Conservation (phyloP, 225 moss, liverwort and hornwort species). For the Physcomitrellopsis africana region DNA sequence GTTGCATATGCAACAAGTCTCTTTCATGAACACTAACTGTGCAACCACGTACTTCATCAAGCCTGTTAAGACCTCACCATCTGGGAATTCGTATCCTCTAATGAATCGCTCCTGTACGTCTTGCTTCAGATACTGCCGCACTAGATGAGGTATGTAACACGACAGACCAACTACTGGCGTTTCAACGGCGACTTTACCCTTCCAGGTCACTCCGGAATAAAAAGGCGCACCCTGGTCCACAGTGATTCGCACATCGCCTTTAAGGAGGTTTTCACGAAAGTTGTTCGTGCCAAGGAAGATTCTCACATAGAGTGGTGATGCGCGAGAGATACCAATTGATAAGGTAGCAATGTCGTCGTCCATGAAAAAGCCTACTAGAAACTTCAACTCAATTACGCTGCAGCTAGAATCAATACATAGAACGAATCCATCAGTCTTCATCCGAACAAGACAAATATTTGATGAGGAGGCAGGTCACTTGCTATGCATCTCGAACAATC, state of each 20-base stretch:
- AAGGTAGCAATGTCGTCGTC: slow-evolving; percentile 53
- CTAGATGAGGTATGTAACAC: slow-evolving; percentile 53
- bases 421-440: too few species aligned
- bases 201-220: slow-evolving; percentile 7
- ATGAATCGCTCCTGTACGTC: slow-evolving; percentile 13
- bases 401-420: too few species aligned
- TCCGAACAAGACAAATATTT: background rate
- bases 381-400: too few species aligned
- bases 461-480: slow-evolving; percentile 1
- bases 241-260: slow-evolving; percentile 42
- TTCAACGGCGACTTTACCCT: background rate
- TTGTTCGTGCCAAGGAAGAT: slow-evolving; percentile 44
- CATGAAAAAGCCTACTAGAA: slow-evolving; percentile 55
- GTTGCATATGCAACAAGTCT: slow-evolving; percentile 43
- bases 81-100: slow-evolving; percentile 18
- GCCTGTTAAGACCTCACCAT: slow-evolving; percentile 41
- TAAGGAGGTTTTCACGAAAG: slow-evolving; percentile 37
- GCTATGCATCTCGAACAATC: background rate
- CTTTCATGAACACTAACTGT: slow-evolving; percentile 31
- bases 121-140: slow-evolving; percentile 41
- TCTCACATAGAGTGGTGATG: slow-evolving; percentile 41
- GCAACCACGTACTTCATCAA: slow-evolving; percentile 46
- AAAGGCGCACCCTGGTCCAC: slow-evolving; percentile 33
- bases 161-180: slow-evolving; percentile 40
- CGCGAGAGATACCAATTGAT: slow-evolving; percentile 47